Percentiles rank a stretch among this genome's conserved stretches.
Evolutionary conservation across 2,329 filamentous ascomycete species (phyloP).

Genomic region (Arthrobotrys iridis): DNA sequence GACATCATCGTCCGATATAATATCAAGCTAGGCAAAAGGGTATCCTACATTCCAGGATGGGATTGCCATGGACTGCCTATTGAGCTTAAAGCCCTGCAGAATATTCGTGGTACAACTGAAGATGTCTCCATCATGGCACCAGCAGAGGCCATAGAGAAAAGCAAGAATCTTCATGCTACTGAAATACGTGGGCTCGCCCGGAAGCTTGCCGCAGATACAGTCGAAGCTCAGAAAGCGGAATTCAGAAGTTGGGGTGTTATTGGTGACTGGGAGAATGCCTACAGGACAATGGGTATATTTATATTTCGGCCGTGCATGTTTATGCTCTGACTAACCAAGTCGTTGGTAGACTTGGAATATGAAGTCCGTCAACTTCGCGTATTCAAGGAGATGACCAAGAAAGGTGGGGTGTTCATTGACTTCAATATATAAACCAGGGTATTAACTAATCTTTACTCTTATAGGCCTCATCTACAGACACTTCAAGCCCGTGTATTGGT

Average conservation of each 20-base stretch:
- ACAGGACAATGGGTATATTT: slow-evolving; percentile 73
- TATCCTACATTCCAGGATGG: slow-evolving; percentile 91
- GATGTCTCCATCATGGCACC: slow-evolving; percentile 28
- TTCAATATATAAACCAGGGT: not conserved
- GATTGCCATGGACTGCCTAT: slow-evolving; percentile 98
- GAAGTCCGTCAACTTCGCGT: slow-evolving; percentile 79
- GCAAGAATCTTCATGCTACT: slow-evolving; percentile 65
- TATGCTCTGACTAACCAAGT: not conserved
- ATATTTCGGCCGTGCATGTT: not conserved
- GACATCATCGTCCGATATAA: slow-evolving; percentile 88
- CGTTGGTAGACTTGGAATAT: slow-evolving; percentile 69
- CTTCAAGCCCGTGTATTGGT: slow-evolving; percentile 88
- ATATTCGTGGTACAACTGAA: slow-evolving; percentile 60
- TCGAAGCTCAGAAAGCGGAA: slow-evolving; percentile 76
- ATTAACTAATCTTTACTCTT: not conserved
- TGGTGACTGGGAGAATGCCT: slow-evolving; percentile 80
- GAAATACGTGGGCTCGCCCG: slow-evolving; percentile 73
- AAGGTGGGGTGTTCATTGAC: slow-evolving; percentile 58
- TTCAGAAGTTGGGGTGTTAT: slow-evolving; percentile 81
- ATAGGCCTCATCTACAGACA: slow-evolving; percentile 77
- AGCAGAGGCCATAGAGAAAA: slow-evolving; percentile 55
- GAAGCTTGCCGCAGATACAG: slow-evolving; percentile 73
- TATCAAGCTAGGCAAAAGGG: slow-evolving; percentile 77
- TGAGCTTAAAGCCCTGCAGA: slow-evolving; percentile 89
- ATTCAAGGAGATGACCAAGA: slow-evolving; percentile 78